Base-by-base conservation (phyloP, 2,329 filamentous ascomycete genomes). In the Cladosporium oxysporum region DNA sequence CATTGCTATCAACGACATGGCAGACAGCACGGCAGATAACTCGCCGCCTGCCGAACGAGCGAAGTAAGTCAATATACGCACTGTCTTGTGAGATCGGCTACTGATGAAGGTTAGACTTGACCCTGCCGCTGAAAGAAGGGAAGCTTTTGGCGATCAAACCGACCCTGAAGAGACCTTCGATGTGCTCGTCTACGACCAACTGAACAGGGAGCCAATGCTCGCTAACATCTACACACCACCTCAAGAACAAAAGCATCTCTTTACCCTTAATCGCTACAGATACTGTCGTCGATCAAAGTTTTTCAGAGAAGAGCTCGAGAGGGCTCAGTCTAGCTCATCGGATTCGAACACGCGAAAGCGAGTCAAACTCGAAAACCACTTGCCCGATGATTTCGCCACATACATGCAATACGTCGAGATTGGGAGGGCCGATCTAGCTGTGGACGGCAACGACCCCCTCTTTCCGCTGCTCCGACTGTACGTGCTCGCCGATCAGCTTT, bases 401-500 rank as follows among this genome's bases (percentile, higher is more conserved):
- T 44, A 44, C 37, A 0, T 44, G 18, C 18, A 1, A 1, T 44
- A 10, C 18, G 7, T 44, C 18, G 1, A n/a, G 1, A n/a, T 6
- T 10, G 37, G 37, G 10, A 18, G 16, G 0, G 1, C 5, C 2
- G 16, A 21, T 10, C 1, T 3, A 2, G 5, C 18, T n/a, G 7
- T 2, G 18, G 37, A n/a, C 18, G 18, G n/a, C 16, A 2, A 11
- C 41, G 41, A 23, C 8, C 10, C 41, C 8, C 4, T 47, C n/a
- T 10, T 7, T 3, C 41, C 41, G 3, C 31, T 50, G 29, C 11
- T 66, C 37, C 50, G 65, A 5, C 6, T 64, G 16, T 66, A 66
- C 52, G 37, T 66, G n/a, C 33, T 67, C 11, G 66, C 58, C 41
- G 59, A 69, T 44, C 58, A 67, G 33, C 60, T 67, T 5, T 3